Conservation (phyloP, 805 yeast species). For the Kluyveromyces nonfermentans region DNA sequence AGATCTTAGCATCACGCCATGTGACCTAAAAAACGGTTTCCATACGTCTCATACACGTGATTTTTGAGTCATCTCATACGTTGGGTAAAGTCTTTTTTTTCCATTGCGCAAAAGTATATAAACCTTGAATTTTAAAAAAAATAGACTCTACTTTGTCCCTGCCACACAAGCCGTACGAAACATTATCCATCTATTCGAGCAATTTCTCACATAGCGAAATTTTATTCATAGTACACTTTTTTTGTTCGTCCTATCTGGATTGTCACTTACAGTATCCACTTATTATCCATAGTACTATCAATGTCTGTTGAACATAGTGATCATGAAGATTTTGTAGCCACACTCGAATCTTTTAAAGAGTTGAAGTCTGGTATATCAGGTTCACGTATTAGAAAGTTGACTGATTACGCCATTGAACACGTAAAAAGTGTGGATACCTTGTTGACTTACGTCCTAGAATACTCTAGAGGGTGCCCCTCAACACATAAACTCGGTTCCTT, state of each 20-base stretch:
- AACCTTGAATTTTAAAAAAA: not conserved
- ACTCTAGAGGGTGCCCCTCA: conserved; percentile 63
- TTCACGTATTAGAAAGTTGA: conserved; percentile 79
- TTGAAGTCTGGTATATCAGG: conserved; percentile 91
- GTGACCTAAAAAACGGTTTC: not conserved
- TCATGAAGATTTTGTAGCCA: conserved; percentile 31
- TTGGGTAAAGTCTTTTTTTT: too few species aligned
- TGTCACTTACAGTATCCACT: conserved; percentile 9
- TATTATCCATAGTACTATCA: not conserved
- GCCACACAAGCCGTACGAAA: too few species aligned
- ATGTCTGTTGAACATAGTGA: conserved; percentile 16
- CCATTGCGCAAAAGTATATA: not conserved
- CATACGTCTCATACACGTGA: too few species aligned
- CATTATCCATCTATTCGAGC: too few species aligned
- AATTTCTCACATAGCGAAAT: not conserved
- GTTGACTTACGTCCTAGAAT: conserved; percentile 21
- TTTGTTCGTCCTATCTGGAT: not conserved
- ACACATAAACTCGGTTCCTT: conserved; percentile 84
- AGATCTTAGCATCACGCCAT: not conserved
- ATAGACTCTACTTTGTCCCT: too few species aligned
- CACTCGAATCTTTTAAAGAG: conserved; percentile 36
- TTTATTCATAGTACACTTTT: not conserved
- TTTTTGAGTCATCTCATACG: too few species aligned
- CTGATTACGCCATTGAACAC: conserved; percentile 66
- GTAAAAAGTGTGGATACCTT: conserved; percentile 33